phyloP scores from a whole-genome alignment of 2,329 filamentous ascomycete species.

The Nothophaeocryptopus gaeumannii region DNA sequence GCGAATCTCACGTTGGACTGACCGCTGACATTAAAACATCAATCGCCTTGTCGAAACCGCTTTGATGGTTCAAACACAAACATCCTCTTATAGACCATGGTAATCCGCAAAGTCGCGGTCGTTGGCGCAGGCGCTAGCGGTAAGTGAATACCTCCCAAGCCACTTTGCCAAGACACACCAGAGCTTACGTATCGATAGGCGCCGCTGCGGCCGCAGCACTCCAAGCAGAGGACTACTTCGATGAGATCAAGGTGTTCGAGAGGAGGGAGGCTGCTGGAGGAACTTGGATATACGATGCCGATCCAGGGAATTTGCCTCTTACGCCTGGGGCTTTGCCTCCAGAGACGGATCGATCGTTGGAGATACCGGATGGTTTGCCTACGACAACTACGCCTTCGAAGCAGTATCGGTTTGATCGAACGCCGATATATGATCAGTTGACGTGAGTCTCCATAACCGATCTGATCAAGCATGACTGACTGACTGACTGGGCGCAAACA shows the following conservation, averaged over 20 bases:
- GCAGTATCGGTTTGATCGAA: slow-evolving; percentile 49
- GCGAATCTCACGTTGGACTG: not conserved
- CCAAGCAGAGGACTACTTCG: slow-evolving; percentile 35
- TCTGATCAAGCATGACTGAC: not conserved
- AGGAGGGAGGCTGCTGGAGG: slow-evolving; percentile 36
- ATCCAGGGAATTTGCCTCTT: slow-evolving; percentile 36
- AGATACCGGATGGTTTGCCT: slow-evolving; percentile 46
- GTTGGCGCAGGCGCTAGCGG: slow-evolving; percentile 31
- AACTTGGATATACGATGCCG: slow-evolving; percentile 51
- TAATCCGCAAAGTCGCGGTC: slow-evolving; percentile 35
- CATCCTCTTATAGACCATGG: not conserved
- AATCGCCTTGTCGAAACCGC: not conserved
- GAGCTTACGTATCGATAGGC: slow-evolving; percentile 21
- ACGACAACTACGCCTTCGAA: slow-evolving; percentile 39
- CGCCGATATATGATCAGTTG: slow-evolving; percentile 52
- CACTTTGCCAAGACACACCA: not conserved
- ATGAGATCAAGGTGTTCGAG: slow-evolving; percentile 37
- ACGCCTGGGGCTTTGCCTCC: slow-evolving; percentile 47
- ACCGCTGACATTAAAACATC: not conserved
- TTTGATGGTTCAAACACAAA: not conserved
- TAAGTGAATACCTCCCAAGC: slow-evolving; percentile 10
- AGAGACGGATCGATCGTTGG: slow-evolving; percentile 48
- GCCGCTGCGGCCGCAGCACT: slow-evolving; percentile 37
- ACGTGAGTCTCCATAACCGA: slow-evolving; percentile 31
- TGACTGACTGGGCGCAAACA: not conserved